phyloP scores from a whole-genome alignment of 176 grass and related monocot genomes.

The Oryza meyeriana region DNA sequence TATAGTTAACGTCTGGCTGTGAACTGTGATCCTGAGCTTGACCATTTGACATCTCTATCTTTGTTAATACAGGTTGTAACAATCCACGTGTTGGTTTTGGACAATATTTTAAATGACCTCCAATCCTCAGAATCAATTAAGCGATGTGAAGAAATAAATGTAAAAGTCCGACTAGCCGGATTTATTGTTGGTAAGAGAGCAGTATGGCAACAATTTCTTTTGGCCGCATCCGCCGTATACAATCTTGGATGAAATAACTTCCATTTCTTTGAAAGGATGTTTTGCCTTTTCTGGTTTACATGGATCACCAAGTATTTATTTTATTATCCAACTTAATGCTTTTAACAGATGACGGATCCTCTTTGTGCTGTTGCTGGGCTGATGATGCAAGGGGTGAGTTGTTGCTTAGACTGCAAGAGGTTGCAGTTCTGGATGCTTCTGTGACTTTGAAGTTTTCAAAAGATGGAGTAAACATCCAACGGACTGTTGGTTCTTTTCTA shows the following conservation, averaged over 20 bases:
- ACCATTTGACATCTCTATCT: not conserved
- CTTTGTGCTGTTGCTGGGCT: slow-evolving; percentile 81
- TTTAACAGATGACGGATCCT: slow-evolving; percentile 84
- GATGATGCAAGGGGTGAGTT: slow-evolving; percentile 59
- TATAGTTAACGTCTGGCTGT: not conserved
- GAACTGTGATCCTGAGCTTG: not conserved
- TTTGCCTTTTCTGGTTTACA: not conserved
- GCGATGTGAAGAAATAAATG: slow-evolving; percentile 21
- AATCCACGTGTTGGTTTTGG: slow-evolving; percentile 55
- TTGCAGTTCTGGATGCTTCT: slow-evolving; percentile 35
- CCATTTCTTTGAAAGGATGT: not conserved
- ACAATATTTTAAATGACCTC: slow-evolving; percentile 37
- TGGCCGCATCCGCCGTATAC: not conserved
- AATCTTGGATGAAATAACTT: slow-evolving; percentile 1
- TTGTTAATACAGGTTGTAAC: slow-evolving; percentile 57
- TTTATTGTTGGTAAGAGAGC: slow-evolving; percentile 82
- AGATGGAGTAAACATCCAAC: slow-evolving; percentile 27
- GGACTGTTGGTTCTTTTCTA: slow-evolving; percentile 48
- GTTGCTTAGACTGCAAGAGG: slow-evolving; percentile 59
- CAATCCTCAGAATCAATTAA: slow-evolving; percentile 17
- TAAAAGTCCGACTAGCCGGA: slow-evolving; percentile 60
- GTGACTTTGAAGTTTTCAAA: slow-evolving; percentile 32
- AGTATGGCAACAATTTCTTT: not conserved
- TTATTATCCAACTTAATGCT: slow-evolving; percentile 9
- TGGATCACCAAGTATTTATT: slow-evolving; percentile 4